Conservation (phyloP, 176 grass and related monocot species). For the Elaeis guineensis region DNA sequence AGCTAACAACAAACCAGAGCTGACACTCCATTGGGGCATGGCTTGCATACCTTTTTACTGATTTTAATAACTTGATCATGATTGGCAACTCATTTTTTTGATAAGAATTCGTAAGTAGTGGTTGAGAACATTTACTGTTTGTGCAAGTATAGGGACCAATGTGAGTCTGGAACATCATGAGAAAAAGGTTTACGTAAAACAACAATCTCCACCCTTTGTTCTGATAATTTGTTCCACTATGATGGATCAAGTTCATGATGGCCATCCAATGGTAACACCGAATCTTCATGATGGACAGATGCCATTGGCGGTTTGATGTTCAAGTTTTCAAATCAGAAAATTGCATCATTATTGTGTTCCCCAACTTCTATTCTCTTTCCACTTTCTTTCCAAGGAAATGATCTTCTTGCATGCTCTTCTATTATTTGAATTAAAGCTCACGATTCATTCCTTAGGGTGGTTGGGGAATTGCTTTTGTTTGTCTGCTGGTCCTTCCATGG, state of each 20-base stretch:
- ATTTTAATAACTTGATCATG: too few species aligned
- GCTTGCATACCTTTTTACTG: too few species aligned
- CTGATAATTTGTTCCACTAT: not conserved
- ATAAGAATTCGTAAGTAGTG: too few species aligned
- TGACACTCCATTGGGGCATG: too few species aligned
- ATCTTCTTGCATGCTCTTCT: slow-evolving; percentile 12
- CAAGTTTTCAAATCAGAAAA: not conserved
- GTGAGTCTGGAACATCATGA: too few species aligned
- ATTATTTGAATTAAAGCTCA: slow-evolving; percentile 36
- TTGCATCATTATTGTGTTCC: not conserved
- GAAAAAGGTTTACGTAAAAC: too few species aligned
- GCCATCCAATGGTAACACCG: too few species aligned
- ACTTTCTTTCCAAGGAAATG: not conserved
- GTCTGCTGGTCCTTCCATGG: not conserved
- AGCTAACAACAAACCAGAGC: too few species aligned
- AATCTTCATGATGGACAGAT: not conserved
- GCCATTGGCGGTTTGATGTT: not conserved
- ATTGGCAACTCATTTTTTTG: too few species aligned
- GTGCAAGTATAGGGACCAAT: too few species aligned
- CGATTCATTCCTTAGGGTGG: slow-evolving; percentile 23
- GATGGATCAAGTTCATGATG: not conserved
- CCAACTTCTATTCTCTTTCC: not conserved
- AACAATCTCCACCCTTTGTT: too few species aligned
- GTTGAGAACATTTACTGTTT: too few species aligned
- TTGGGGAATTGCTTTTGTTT: slow-evolving; percentile 6